Conservation (phyloP, 306 rosid genomes). For the Fagus sylvatica region DNA sequence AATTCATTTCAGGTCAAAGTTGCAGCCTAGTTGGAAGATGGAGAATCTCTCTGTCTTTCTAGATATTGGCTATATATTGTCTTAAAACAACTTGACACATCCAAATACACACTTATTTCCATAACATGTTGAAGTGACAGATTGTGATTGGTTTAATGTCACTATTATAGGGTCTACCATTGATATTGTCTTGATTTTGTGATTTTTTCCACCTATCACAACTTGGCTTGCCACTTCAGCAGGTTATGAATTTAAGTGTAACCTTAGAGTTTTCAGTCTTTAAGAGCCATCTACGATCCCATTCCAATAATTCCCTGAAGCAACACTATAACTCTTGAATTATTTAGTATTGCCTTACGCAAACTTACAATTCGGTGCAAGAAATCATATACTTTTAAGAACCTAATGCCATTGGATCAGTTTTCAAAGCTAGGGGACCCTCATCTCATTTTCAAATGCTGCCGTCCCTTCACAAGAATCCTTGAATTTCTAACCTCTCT, state of each 20-base stretch:
- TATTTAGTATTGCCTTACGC: constrained; percentile 12
- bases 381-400: constrained; percentile 27
- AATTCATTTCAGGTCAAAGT: constrained; percentile 22
- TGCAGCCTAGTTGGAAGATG: constrained; percentile 22
- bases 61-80: not conserved
- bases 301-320: too few relatives aligned
- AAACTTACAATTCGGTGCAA: constrained; percentile 22
- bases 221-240: too few relatives aligned
- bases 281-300: too few relatives aligned
- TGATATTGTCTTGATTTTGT: too few relatives aligned
- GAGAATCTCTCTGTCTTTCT: not conserved
- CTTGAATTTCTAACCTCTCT: constrained; percentile 4
- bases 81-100: not conserved
- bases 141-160: too few relatives aligned
- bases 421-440: constrained; percentile 39
- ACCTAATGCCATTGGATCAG: constrained; percentile 15
- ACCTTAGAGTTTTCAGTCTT: too few relatives aligned
- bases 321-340: too few relatives aligned
- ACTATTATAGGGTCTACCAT: too few relatives aligned
- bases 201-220: too few relatives aligned
- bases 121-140: too few relatives aligned
- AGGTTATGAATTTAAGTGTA: too few relatives aligned
- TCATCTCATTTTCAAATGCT: not conserved
- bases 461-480: constrained; percentile 9
- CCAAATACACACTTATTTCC: too few relatives aligned